Evolutionary conservation across 1,139 yeast genomes (phyloP).

Genomic region (Yamadazyma dushanensis): DNA sequence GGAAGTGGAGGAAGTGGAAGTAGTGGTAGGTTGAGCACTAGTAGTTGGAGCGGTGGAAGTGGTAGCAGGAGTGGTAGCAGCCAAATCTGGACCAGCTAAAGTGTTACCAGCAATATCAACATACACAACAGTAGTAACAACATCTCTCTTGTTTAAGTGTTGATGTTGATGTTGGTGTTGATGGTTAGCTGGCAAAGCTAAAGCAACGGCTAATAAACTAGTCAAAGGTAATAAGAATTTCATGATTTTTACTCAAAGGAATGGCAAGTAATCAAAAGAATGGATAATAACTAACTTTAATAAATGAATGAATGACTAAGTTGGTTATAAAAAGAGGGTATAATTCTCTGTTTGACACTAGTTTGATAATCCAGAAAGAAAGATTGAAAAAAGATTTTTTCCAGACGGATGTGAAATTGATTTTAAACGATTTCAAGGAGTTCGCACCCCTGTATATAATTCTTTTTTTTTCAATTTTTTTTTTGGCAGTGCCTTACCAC

Average conservation of each 20-base stretch:
- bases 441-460: too few relatives aligned
- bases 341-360: constrained; percentile 2
- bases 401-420: constrained; percentile 1
- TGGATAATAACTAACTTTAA: constrained; percentile 1
- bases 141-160: constrained; percentile 38
- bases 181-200: constrained; percentile 49
- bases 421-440: constrained; percentile 3
- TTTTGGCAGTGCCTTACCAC: background rate
- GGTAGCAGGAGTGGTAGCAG: constrained; percentile 10
- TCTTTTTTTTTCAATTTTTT: too few relatives aligned
- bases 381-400: constrained; percentile 2
- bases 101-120: constrained; percentile 39
- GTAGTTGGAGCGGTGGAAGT: constrained; percentile 7
- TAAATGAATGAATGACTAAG: constrained; percentile 6
- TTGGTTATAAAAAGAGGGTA: constrained; percentile 5
- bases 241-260: constrained; percentile 24
- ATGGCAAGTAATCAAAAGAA: constrained; percentile 6
- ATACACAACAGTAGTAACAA: constrained; percentile 40
- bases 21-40: constrained; percentile 1
- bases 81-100: constrained; percentile 17
- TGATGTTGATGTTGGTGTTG: constrained; percentile 36
- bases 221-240: constrained; percentile 30
- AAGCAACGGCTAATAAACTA: constrained; percentile 41
- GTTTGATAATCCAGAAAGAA: constrained; percentile 1
- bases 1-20: constrained; percentile 12